These are phyloP conservation scores for Amaranthus hypochondriacus DNA, from an alignment of 148 eudicot genomes.

Conservation along the genomic window DNA sequence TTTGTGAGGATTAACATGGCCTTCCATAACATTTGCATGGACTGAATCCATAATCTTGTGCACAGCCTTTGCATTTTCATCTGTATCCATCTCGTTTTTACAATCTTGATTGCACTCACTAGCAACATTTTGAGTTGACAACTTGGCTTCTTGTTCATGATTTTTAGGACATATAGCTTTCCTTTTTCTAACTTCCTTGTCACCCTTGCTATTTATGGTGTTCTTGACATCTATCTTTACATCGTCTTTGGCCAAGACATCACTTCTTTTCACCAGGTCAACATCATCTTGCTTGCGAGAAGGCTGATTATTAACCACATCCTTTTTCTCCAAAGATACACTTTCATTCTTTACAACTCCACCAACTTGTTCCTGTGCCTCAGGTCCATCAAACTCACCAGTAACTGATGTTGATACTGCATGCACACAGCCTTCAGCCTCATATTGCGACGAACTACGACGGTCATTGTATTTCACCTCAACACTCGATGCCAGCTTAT, in stretches of 20 bases:
- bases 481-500: not conserved
- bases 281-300: too few relatives aligned
- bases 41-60: not conserved
- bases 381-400: not conserved
- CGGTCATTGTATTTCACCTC: not conserved
- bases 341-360: not conserved
- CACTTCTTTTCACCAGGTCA: too few relatives aligned
- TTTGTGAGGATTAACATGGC: conserved; percentile 1
- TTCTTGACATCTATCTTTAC: not conserved
- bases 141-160: too few relatives aligned
- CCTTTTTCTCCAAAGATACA: not conserved
- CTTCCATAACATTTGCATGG: not conserved
- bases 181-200: not conserved
- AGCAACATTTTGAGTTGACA: too few relatives aligned
- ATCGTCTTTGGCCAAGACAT: too few relatives aligned
- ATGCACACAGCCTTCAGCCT: not conserved
- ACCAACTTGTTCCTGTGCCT: not conserved
- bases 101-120: too few relatives aligned
- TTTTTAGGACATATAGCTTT: not conserved
- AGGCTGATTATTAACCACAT: not conserved
- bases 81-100: not conserved
- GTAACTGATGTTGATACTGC: not conserved
- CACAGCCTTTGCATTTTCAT: not conserved
- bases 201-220: not conserved
- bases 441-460: not conserved